A percentile compares a stretch with the other conserved stretches of the same genome.
phyloP scores from a whole-genome alignment of 192 early-diverging fungal genomes.

The Chytriomyces sp. region DNA sequence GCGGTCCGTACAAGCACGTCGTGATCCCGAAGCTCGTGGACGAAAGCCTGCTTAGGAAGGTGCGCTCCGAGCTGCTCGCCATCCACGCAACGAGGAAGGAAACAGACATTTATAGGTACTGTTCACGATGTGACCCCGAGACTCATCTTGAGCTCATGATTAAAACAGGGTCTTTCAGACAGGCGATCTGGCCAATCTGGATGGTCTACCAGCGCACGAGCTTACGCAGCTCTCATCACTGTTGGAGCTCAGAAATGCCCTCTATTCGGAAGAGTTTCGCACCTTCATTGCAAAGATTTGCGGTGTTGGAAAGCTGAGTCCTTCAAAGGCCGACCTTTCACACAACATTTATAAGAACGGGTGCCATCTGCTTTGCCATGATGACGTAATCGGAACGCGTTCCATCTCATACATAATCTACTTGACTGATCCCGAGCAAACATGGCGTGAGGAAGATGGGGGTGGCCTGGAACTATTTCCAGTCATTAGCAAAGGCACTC shows the following conservation, averaged over 20 bases:
- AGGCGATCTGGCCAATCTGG: constrained; percentile 80
- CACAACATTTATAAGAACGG: constrained; percentile 72
- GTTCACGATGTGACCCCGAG: constrained; percentile 62
- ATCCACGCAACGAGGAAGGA: constrained; percentile 80
- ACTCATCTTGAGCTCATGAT: neutral
- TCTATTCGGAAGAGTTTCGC: constrained; percentile 77
- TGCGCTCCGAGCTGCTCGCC: constrained; percentile 65
- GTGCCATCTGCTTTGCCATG: constrained; percentile 77
- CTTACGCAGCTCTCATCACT: constrained; percentile 55
- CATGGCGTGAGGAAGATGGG: constrained; percentile 64
- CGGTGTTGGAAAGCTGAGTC: constrained; percentile 70
- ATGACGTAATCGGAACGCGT: constrained; percentile 80
- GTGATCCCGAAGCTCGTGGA: constrained; percentile 62
- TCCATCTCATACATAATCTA: constrained; percentile 79
- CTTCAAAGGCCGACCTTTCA: constrained; percentile 70
- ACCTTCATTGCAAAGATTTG: constrained; percentile 66
- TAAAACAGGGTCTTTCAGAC: constrained; percentile 74
- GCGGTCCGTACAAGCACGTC: constrained; percentile 65
- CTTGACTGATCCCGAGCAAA: constrained; percentile 67
- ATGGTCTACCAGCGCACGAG: constrained; percentile 68
- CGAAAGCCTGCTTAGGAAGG: constrained; percentile 62
- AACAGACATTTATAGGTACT: constrained; percentile 81
- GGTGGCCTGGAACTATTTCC: constrained; percentile 81
- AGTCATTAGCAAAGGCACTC: constrained; percentile 58
- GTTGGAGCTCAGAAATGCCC: constrained; percentile 66